phyloP scores from a whole-genome alignment of 345 rosid species.

The Cardamine chenopodiifolia region DNA sequence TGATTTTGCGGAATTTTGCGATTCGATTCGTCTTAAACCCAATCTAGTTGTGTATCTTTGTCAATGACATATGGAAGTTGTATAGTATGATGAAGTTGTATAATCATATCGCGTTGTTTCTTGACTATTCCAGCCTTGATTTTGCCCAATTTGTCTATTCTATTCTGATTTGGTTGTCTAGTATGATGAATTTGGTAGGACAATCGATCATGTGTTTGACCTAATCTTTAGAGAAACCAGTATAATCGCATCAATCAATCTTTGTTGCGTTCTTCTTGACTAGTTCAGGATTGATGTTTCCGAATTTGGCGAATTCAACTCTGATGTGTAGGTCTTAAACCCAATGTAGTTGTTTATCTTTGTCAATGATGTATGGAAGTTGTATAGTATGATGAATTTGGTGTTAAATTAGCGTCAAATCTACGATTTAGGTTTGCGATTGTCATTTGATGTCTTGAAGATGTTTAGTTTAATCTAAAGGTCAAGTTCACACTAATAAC shows the following conservation, averaged over 20 bases:
- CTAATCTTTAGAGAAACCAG: not conserved
- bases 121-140: not conserved
- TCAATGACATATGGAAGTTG: not conserved
- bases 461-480: not conserved
- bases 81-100: not conserved
- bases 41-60: not conserved
- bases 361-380: not conserved
- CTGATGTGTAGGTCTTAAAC: not conserved
- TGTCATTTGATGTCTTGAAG: not conserved
- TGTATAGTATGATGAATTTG: not conserved
- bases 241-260: not conserved
- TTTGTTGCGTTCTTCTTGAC: not conserved
- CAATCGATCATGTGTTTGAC: not conserved
- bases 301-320: not conserved
- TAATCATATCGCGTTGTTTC: not conserved
- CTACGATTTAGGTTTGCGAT: not conserved
- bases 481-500: not conserved
- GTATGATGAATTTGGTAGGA: not conserved
- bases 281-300: not conserved
- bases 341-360: not conserved
- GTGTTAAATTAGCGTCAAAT: not conserved
- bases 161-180: not conserved
- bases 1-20: not conserved
- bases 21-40: not conserved
- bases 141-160: not conserved